Evolutionary conservation across 495 filamentous ascomycete genomes (phyloP), one percentile per base, ranked within the genome.

Genomic region (Penicillium roqueforti): DNA sequence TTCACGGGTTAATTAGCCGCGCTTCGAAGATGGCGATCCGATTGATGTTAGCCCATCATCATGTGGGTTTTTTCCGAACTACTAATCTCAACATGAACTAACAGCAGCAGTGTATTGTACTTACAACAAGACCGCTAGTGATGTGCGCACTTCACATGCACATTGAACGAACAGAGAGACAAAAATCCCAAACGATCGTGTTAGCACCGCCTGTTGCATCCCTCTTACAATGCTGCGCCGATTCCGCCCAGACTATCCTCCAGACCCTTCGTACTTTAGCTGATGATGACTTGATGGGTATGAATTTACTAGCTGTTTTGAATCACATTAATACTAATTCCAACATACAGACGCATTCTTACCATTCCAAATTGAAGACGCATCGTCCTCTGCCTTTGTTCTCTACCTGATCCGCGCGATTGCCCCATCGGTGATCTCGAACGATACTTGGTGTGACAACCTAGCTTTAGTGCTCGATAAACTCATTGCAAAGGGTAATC

Each of bases 61-160:
- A 69, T 55, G 67, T 69, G 28, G 58, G 65, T 45, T 4, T 4
- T 2, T 32, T 16, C 13, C 19, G 6, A 5, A 16, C 2, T 13
- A 25, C 9, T 26, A 14, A 16, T 32, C 2, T 8, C 19, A 14
- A 43, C 11, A 42, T 55, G 55, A 57, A 22, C 13, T 46, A 3
- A 39, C 20, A 31, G 8, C 6, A 23, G 16, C 10, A 69, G 67
- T 69, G 67, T 25, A 58, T 69, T 25, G 64, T 69, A 1, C 58
- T 69, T 4, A 65, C 67, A 19, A 69, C 67, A 22, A 51, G 67
- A 14, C 67, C 67, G 4, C 28, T 69, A 37, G 67, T 69, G 3
- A 69, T 69, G 67, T 69, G 67, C 44, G 60, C 65, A 28, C 53
- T 69, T 1, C 60, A 69, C 34, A 66, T 69, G 58, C 64, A 67